Evolutionary conservation across 1,284 basidiomycete genomes (phyloP).

Genomic region (Rhizoctonia solani): DNA sequence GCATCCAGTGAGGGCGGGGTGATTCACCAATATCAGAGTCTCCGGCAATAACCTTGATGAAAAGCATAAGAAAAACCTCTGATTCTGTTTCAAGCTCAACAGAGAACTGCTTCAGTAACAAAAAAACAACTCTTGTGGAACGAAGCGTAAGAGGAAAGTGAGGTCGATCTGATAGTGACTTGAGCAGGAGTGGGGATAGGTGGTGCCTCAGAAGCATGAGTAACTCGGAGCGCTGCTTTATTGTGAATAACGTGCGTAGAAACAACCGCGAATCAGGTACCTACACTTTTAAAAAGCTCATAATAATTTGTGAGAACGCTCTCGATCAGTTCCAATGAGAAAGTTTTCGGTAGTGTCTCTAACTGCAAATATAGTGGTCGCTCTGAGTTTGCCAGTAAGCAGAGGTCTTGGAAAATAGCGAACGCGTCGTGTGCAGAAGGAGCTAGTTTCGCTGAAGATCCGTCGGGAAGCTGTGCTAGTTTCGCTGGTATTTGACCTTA

Average conservation of each 20-base stretch:
- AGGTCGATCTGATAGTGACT: constrained; percentile 80
- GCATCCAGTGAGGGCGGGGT: constrained; percentile 77
- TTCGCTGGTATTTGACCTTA: constrained; percentile 36
- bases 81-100: constrained; percentile 77
- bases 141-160: constrained; percentile 87
- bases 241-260: neutral
- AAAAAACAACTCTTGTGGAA: constrained; percentile 89
- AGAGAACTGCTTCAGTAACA: constrained; percentile 91
- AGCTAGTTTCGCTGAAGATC: constrained; percentile 62
- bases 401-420: constrained; percentile 86
- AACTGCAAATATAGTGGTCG: constrained; percentile 83
- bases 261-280: constrained; percentile 34
- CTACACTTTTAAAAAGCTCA: constrained; percentile 78
- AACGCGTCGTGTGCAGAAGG: constrained; percentile 88
- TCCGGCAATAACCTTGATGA: constrained; percentile 78
- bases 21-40: constrained; percentile 55
- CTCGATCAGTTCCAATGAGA: constrained; percentile 94
- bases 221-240: constrained; percentile 73
- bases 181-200: constrained; percentile 87
- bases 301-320: constrained; percentile 96
- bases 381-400: constrained; percentile 83
- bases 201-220: constrained; percentile 84
- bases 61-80: constrained; percentile 81
- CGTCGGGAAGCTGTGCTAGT: constrained; percentile 64
- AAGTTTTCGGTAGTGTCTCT: constrained; percentile 87